Evolutionary conservation across 139 green algal genomes (phyloP).

Genomic region (Spirogloea muscicola): DNA sequence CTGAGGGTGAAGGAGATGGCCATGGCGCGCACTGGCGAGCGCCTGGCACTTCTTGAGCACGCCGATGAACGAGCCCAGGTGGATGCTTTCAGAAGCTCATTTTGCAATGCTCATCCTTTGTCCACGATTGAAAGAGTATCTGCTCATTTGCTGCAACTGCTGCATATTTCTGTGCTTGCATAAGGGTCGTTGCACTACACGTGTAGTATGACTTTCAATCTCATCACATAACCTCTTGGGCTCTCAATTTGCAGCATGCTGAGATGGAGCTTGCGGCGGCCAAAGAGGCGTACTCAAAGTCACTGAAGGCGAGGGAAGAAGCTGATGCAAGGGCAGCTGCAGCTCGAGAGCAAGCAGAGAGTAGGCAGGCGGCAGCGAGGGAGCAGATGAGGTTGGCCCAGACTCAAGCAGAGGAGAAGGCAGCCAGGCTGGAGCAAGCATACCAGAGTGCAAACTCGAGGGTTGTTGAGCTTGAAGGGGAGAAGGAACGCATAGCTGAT

Average conservation of each 20-base stretch:
- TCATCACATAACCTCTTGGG: too few species aligned
- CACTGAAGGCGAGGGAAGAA: slow-evolving; percentile 7
- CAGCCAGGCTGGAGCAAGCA: background rate
- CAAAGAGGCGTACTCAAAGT: slow-evolving; percentile 14
- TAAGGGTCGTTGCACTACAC: too few species aligned
- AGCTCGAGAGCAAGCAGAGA: slow-evolving; percentile 1
- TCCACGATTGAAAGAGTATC: slow-evolving; percentile 18
- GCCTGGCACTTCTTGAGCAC: slow-evolving; percentile 27
- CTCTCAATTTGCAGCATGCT: too few species aligned
- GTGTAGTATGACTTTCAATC: too few species aligned
- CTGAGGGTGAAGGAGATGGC: slow-evolving; percentile 30
- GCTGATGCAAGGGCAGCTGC: background rate
- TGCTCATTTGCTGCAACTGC: too few species aligned
- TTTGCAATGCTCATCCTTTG: too few species aligned
- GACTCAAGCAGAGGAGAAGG: background rate
- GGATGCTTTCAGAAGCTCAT: too few species aligned
- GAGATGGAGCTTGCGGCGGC: too few species aligned
- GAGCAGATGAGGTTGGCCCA: background rate
- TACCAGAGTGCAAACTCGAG: background rate
- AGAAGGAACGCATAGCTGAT: background rate
- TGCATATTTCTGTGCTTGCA: too few species aligned
- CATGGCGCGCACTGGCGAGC: background rate
- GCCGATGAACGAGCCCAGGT: too few species aligned
- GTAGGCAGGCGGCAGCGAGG: background rate
- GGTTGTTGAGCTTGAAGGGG: background rate